Evolutionary conservation across 1,284 basidiomycete genomes (phyloP).

Genomic region (Trichosporon faecale): DNA sequence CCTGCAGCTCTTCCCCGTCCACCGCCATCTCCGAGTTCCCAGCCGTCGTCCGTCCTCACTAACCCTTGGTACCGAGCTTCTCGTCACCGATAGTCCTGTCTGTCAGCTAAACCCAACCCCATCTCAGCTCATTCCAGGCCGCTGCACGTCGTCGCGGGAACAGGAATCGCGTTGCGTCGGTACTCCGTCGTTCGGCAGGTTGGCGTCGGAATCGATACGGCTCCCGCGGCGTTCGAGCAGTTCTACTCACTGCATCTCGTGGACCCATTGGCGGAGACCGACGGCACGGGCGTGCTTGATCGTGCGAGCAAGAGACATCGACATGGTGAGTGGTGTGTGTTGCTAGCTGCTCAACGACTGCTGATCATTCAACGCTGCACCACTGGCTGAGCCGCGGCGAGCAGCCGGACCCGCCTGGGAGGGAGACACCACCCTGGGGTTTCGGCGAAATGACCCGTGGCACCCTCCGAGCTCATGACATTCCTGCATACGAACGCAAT

Average conservation of each 20-base stretch:
- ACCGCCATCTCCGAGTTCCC: slow-evolving; percentile 51
- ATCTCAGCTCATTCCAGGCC: not conserved
- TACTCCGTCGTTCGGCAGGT: not conserved
- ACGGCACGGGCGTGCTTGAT: slow-evolving; percentile 69
- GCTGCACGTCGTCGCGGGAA: not conserved
- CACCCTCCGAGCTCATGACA: not conserved
- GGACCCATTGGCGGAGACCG: slow-evolving; percentile 78
- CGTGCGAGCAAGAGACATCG: slow-evolving; percentile 68
- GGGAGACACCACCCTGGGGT: not conserved
- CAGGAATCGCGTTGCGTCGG: not conserved
- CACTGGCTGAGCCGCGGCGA: slow-evolving; percentile 2
- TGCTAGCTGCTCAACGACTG: not conserved
- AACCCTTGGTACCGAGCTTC: slow-evolving; percentile 67
- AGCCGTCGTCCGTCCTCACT: slow-evolving; percentile 6
- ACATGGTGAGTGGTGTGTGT: slow-evolving; percentile 52
- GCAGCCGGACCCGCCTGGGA: not conserved
- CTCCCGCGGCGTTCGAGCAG: not conserved
- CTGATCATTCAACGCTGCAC: slow-evolving; percentile 10
- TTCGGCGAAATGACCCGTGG: slow-evolving; percentile 10
- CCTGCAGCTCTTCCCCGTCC: too few relatives aligned
- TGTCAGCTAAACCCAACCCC: slow-evolving; percentile 8
- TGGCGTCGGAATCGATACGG: not conserved
- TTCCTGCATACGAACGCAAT: not conserved
- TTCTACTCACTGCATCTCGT: slow-evolving; percentile 56
- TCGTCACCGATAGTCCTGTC: slow-evolving; percentile 87